Conservation (phyloP, 495 filamentous ascomycete genomes). For the Rusavskia elegans region DNA sequence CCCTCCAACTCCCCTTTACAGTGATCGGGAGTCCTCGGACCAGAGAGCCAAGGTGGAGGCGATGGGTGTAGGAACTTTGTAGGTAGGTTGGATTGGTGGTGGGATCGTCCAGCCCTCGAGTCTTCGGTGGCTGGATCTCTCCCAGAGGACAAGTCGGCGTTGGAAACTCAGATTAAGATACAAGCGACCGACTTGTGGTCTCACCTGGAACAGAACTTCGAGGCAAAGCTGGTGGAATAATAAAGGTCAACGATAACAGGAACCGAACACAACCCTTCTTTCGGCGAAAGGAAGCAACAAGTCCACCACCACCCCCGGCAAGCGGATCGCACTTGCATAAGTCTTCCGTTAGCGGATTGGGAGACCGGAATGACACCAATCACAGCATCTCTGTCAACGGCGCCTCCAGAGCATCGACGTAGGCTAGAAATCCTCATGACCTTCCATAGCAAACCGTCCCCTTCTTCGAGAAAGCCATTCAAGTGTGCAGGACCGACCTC, state of each 20-base stretch:
- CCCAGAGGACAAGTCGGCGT: background rate
- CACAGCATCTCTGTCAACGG: background rate
- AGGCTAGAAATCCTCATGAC: background rate
- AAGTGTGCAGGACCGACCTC: background rate
- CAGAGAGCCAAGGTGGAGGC: background rate
- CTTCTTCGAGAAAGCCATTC: background rate
- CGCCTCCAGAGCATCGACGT: background rate
- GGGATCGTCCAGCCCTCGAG: background rate
- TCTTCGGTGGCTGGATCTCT: background rate
- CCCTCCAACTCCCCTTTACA: background rate
- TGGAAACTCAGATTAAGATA: background rate
- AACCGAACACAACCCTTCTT: background rate
- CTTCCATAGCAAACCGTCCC: background rate
- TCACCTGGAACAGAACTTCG: background rate
- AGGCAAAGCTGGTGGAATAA: background rate
- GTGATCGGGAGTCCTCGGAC: background rate
- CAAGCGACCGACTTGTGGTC: background rate
- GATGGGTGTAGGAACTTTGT: background rate
- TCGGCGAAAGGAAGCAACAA: background rate
- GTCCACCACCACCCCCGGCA: background rate
- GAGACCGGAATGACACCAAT: background rate
- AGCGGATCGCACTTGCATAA: constrained; percentile 1
- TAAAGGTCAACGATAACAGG: background rate
- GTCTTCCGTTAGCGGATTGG: background rate
- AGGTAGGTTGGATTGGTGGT: background rate